Evolutionary conservation across 148 eudicot genomes (phyloP).

Genomic region (Rhododendron ferrugineum): DNA sequence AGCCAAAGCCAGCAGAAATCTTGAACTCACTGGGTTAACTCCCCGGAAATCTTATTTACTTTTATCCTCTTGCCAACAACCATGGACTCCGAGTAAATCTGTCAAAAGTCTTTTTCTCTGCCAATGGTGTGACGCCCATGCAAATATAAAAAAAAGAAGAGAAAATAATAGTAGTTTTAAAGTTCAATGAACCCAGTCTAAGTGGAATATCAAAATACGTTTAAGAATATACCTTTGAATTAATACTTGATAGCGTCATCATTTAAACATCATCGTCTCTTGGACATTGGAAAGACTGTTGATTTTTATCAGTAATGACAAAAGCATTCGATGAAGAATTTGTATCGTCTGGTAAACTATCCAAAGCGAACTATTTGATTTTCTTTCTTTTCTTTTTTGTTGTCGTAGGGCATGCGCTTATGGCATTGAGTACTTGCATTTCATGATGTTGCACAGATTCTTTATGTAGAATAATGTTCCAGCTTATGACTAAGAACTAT

Average conservation of each 20-base stretch:
- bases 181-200: neutral
- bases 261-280: neutral
- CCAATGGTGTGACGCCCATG: neutral
- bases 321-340: neutral
- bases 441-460: neutral
- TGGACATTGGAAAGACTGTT: neutral
- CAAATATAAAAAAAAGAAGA: neutral
- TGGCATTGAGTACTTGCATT: neutral
- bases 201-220: neutral
- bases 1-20: neutral
- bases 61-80: neutral
- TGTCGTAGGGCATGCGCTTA: neutral
- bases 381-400: neutral
- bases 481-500: neutral
- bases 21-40: neutral
- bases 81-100: neutral
- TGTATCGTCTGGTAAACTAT: neutral
- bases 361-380: neutral
- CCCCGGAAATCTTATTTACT: neutral
- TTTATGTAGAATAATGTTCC: neutral
- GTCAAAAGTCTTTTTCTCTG: neutral
- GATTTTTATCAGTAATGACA: constrained; percentile 1
- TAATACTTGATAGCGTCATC: neutral
- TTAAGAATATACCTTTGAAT: neutral
- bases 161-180: neutral